Base-by-base conservation (phyloP, 2,329 filamentous ascomycete genomes). In the Hypoxylon sp. region DNA sequence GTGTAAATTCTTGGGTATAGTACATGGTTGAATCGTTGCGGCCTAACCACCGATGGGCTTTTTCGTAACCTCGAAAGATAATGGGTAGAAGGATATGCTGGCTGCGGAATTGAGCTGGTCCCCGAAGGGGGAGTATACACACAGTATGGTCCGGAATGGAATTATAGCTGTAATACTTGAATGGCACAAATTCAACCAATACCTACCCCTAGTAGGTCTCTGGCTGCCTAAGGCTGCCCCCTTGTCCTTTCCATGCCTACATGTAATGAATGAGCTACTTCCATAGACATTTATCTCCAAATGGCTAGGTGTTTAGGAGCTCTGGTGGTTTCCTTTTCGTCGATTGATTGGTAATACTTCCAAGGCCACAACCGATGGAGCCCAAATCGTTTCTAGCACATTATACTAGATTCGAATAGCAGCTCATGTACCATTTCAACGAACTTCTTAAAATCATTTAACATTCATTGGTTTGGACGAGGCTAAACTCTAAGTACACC, bases 401-500 rank as follows among this genome's bases (percentile, higher is more conserved):
- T 6, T 27, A 27, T 27, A 27, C 3, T 3, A 8, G 19, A 10
- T 44, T 44, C 24, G 13, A 32, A n/a, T 5, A 8, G 35, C 17
- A 35, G 24, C 24, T 10, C 8, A 15, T 19, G n/a, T 21, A 17
- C 1, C 2, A 32, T 6, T 35, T 4, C 7, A 35, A 15, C 11
- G 21, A 39, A 19, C 15, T n/a, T 60, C 15, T n/a, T 60, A 44
- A 32, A 53, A 35, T 53, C 19, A 11, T 58, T 54, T 2, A 57
- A 50, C 62, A 24, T 57, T 55, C 32, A 65, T 62, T 46, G 27
- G 11, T 2, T 56, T 59, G 17, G 24, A 32, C 54, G 52, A 15
- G 7, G 13, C 42, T 68, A 58, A 52, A 65, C 46, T 47, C 54
- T 54, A 47, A 60, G 32, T 37, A 37, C 57, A 69, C 39, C n/a